Percentiles rank a stretch among this genome's conserved stretches.
phyloP scores from a whole-genome alignment of 768 basidiomycete genomes.

The Amanita muscaria region DNA sequence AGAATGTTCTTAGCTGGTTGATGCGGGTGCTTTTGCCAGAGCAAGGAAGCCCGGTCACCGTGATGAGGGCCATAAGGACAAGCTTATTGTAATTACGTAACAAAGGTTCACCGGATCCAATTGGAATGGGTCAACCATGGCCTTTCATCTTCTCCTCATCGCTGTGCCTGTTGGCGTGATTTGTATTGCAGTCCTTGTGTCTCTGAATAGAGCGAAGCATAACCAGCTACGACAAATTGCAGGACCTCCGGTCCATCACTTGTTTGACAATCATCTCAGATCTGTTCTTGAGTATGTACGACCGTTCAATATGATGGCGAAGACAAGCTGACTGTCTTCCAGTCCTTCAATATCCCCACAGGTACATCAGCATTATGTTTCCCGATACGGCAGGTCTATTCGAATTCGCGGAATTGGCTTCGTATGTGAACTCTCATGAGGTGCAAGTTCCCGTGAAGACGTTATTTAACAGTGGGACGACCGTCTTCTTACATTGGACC shows the following conservation, averaged over 20 bases:
- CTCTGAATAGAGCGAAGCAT: conserved; percentile 15
- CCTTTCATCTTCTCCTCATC: conserved; percentile 5
- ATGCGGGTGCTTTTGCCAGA: conserved; percentile 82
- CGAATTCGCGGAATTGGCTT: conserved; percentile 60
- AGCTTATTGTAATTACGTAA: no score
- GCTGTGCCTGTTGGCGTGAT: conserved; percentile 7
- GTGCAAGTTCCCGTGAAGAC: background rate
- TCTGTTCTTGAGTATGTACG: conserved; percentile 48
- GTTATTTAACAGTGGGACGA: conserved; percentile 52
- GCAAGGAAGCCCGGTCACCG: conserved; percentile 79
- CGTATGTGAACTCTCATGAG: conserved; percentile 34
- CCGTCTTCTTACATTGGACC: conserved; percentile 76
- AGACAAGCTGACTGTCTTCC: conserved; percentile 5
- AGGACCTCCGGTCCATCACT: conserved; percentile 45
- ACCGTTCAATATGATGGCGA: background rate
- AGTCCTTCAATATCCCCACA: conserved; percentile 47
- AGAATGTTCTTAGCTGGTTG: conserved; percentile 46
- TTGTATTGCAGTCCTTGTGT: background rate
- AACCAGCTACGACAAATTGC: conserved; percentile 47
- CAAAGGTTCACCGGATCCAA: no score
- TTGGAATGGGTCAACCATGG: background rate
- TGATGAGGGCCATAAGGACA: conserved; percentile 77
- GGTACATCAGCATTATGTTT: conserved; percentile 43
- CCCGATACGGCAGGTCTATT: conserved; percentile 60
- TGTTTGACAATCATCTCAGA: conserved; percentile 47